A percentile compares a stretch with the other conserved stretches of the same genome.
Evolutionary conservation across 2,329 filamentous ascomycete species (phyloP).

Genomic region (Trichoderma atrobrunneum): DNA sequence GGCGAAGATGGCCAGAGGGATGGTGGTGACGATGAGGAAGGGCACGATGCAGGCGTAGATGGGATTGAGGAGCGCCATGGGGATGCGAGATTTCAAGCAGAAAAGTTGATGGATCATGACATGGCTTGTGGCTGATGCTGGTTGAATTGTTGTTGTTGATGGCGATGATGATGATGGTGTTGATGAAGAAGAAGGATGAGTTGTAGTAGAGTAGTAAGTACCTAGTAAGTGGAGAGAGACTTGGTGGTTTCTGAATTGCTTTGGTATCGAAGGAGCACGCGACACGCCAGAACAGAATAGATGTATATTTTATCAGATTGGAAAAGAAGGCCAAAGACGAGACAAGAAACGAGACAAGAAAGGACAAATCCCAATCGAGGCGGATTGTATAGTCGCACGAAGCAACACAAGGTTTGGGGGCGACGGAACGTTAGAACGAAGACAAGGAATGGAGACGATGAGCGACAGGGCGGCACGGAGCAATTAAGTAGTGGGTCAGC

Average conservation of each 20-base stretch:
- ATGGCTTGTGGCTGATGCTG: not conserved
- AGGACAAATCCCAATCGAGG: not conserved
- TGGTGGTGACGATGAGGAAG: slow-evolving; percentile 59
- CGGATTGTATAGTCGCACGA: not conserved
- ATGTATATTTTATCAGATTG: not conserved
- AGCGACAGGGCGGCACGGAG: not conserved
- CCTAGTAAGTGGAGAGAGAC: not conserved
- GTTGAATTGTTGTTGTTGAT: not conserved
- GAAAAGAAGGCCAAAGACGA: not conserved
- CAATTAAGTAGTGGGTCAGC: not conserved
- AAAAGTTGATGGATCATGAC: not conserved
- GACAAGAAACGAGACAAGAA: not conserved
- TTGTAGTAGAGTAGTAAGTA: not conserved
- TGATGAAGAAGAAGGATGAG: not conserved
- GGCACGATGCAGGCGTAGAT: slow-evolving; percentile 57
- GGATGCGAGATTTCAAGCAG: not conserved
- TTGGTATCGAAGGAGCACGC: not conserved
- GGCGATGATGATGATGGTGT: not conserved
- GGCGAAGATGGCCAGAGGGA: slow-evolving; percentile 62
- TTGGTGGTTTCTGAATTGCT: not conserved
- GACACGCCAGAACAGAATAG: not conserved
- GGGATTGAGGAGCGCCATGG: slow-evolving; percentile 54
- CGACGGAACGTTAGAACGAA: not conserved
- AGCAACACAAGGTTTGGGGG: not conserved
- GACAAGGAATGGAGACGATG: not conserved